Percentiles rank a stretch among this genome's conserved stretches.
Conservation (phyloP, 2,329 filamentous ascomycete genomes). For the Ascomycota sp. region DNA sequence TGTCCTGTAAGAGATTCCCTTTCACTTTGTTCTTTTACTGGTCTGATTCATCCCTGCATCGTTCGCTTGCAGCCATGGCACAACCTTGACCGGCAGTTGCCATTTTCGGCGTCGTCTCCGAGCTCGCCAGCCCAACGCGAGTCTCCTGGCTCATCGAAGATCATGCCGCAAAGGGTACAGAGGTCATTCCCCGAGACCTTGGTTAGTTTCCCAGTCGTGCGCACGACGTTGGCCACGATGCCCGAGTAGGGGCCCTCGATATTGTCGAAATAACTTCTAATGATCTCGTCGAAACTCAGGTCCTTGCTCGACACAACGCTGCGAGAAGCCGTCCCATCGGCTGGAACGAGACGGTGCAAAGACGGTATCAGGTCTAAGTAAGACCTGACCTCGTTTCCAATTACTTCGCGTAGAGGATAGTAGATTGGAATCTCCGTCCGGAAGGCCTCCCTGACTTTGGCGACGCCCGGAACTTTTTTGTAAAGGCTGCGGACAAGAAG, state of each 20-base stretch:
- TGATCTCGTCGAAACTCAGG: slow-evolving; percentile 76
- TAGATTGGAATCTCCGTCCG: slow-evolving; percentile 28
- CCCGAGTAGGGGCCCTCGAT: slow-evolving; percentile 71
- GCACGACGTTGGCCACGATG: slow-evolving; percentile 87
- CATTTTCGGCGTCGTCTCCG: slow-evolving; percentile 19
- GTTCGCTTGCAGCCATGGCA: slow-evolving; percentile 62
- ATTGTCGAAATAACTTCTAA: slow-evolving; percentile 68
- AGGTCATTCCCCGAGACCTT: slow-evolving; percentile 17
- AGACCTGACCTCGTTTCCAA: slow-evolving; percentile 56
- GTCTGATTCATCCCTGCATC: slow-evolving; percentile 23
- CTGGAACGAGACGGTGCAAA: slow-evolving; percentile 26
- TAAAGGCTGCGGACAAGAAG: slow-evolving; percentile 55
- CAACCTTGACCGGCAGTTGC: slow-evolving; percentile 17
- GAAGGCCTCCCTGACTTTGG: slow-evolving; percentile 3
- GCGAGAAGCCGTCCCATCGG: slow-evolving; percentile 9
- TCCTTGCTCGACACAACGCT: slow-evolving; percentile 46
- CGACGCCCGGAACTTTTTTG: no score
- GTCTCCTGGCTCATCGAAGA: slow-evolving; percentile 41
- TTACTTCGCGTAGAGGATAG: slow-evolving; percentile 69
- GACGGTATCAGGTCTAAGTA: slow-evolving; percentile 39
- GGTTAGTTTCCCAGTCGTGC: slow-evolving; percentile 68
- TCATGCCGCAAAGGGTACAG: slow-evolving; percentile 52
- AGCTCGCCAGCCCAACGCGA: slow-evolving; percentile 42
- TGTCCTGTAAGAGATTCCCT: no score
- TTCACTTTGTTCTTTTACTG: no score